Evolutionary conservation across 2,329 filamentous ascomycete species (phyloP).

Genomic region (Sporothrix phasma): DNA sequence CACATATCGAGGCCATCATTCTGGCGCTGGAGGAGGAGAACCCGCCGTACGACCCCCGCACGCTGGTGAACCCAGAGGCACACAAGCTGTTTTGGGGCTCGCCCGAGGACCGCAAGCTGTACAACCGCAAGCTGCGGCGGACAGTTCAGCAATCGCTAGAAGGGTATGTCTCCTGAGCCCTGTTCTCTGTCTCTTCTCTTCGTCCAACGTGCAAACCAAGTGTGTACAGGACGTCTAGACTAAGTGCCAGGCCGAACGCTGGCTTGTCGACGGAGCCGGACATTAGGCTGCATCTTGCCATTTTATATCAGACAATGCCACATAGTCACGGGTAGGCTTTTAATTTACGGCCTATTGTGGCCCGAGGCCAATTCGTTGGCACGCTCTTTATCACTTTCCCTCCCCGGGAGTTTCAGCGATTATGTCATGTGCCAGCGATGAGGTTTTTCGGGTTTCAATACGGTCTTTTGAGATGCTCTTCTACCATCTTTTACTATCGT

Average conservation of each 20-base stretch:
- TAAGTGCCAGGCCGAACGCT: neutral
- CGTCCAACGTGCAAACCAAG: neutral
- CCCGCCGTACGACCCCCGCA: conserved; percentile 82
- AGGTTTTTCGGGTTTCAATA: neutral
- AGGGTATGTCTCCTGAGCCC: conserved; percentile 26
- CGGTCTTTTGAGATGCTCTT: neutral
- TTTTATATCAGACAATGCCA: neutral
- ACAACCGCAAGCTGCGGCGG: conserved; percentile 70
- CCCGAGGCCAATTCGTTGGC: neutral
- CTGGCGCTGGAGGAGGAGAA: conserved; percentile 75
- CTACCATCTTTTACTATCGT: neutral
- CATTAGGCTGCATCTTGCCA: neutral
- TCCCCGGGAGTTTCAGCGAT: neutral
- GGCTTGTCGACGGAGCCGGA: neutral
- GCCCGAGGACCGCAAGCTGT: conserved; percentile 68
- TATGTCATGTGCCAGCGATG: neutral
- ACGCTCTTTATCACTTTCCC: neutral
- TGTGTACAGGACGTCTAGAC: neutral
- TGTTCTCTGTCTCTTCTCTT: neutral
- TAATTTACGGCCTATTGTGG: neutral
- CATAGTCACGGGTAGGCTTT: neutral
- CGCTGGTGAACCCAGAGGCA: conserved; percentile 76
- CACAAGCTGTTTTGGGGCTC: conserved; percentile 79
- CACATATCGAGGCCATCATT: conserved; percentile 78
- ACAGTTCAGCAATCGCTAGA: conserved; percentile 63